Percentiles rank a stretch among this genome's conserved stretches.
Evolutionary conservation across 1,284 basidiomycete genomes (phyloP).

Genomic region (Pulveroboletus sp.): DNA sequence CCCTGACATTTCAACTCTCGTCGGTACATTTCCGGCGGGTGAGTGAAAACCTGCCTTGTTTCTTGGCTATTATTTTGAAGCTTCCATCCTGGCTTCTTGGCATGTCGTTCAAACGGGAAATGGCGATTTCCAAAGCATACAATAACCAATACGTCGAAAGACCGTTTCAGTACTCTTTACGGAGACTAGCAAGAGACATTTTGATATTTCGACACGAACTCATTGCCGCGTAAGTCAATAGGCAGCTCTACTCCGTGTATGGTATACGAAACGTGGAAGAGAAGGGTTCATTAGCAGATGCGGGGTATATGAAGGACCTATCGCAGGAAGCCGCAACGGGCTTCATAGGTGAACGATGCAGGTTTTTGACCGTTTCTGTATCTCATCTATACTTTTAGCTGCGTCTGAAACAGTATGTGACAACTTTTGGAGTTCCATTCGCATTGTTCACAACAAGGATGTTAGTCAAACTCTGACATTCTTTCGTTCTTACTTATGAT

Average conservation of each 20-base stretch:
- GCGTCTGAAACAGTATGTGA: neutral
- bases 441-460: too few relatives aligned
- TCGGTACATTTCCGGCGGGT: conserved; percentile 1
- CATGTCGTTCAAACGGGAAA: conserved; percentile 12
- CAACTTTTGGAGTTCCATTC: too few relatives aligned
- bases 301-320: neutral
- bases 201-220: too few relatives aligned
- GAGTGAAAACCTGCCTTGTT: neutral
- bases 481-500: neutral
- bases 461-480: too few relatives aligned
- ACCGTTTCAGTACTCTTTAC: conserved; percentile 6
- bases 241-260: neutral
- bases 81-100: conserved; percentile 19
- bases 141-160: conserved; percentile 1
- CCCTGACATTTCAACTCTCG: neutral
- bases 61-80: too few relatives aligned
- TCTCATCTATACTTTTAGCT: neutral
- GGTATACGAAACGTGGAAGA: conserved; percentile 1
- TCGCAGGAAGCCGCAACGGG: conserved; percentile 6
- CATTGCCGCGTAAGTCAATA: too few relatives aligned
- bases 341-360: neutral
- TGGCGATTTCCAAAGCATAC: neutral
- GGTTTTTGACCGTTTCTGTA: too few relatives aligned
- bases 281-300: neutral
- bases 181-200: conserved; percentile 4